phyloP scores from a whole-genome alignment of 345 rosid species.

The Murraya paniculata region DNA sequence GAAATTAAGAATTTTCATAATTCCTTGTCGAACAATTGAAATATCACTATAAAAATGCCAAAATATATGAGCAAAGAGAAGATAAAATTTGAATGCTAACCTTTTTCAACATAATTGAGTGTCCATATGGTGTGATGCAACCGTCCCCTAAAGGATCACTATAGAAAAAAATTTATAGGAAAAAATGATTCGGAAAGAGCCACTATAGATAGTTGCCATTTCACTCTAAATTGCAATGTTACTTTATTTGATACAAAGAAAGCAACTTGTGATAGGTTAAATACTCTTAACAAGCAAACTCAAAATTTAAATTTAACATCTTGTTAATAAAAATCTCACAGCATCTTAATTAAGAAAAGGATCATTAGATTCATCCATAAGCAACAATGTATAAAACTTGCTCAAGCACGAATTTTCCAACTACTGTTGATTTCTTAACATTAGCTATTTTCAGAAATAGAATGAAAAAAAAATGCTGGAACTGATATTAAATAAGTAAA shows the following conservation, averaged over 20 bases:
- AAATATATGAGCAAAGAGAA: background rate
- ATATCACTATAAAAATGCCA: background rate
- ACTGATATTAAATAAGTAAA: background rate
- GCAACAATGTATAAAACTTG: background rate
- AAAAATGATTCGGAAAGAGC: background rate
- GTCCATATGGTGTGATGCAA: conserved; percentile 75
- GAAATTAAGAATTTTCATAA: no score
- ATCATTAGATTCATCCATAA: background rate
- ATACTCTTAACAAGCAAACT: background rate
- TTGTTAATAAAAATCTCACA: background rate
- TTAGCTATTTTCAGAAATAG: background rate
- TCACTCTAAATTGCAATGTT: background rate
- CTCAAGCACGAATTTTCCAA: background rate
- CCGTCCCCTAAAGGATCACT: conserved; percentile 96
- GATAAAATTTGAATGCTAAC: conserved; percentile 28
- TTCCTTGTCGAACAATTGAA: background rate
- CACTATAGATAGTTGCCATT: background rate
- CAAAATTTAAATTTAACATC: no score
- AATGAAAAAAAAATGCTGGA: background rate
- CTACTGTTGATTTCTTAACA: background rate
- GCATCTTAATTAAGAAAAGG: conserved; percentile 1
- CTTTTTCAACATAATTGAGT: conserved; percentile 73
- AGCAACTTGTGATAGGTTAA: background rate
- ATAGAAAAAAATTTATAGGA: background rate
- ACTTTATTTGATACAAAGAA: background rate